These are phyloP conservation scores for Diplogelasinospora grovesii DNA, from an alignment of 495 filamentous ascomycete genomes.

Conservation along the genomic window DNA sequence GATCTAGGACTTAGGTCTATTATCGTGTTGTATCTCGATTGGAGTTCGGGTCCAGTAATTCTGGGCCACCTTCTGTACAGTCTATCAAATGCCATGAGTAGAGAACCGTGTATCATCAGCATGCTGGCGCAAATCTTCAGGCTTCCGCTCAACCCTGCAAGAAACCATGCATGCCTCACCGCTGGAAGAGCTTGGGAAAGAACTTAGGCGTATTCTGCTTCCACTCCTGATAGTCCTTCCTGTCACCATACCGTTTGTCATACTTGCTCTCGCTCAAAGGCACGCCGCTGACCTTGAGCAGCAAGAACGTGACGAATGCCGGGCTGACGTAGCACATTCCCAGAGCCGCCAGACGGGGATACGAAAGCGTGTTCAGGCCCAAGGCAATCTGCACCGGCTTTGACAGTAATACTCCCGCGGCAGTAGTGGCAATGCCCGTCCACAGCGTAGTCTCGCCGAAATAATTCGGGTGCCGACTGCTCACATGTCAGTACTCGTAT, in stretches of 20 bases:
- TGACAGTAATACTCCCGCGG: constrained; percentile 43
- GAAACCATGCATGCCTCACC: too few species aligned
- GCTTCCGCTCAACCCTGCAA: too few species aligned
- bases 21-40: too few species aligned
- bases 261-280: constrained; percentile 60
- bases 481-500: not conserved
- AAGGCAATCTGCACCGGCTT: constrained; percentile 38
- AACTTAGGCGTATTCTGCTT: constrained; percentile 60
- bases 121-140: too few species aligned
- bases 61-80: too few species aligned
- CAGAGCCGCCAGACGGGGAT: constrained; percentile 32
- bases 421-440: constrained; percentile 51
- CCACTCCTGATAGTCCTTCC: constrained; percentile 60
- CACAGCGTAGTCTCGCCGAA: constrained; percentile 60
- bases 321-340: constrained; percentile 51
- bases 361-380: constrained; percentile 43
- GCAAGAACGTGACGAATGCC: constrained; percentile 53
- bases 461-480: constrained; percentile 59
- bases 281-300: constrained; percentile 54
- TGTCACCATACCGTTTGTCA: constrained; percentile 53
- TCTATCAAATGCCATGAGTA: too few species aligned
- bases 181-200: constrained; percentile 53
- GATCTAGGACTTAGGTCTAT: too few species aligned
- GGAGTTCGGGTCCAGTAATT: too few species aligned
- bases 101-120: too few species aligned